These are phyloP conservation scores for Fraxinus xanthoxyloides DNA, from an alignment of 305 asterid genomes.

Conservation along the genomic window DNA sequence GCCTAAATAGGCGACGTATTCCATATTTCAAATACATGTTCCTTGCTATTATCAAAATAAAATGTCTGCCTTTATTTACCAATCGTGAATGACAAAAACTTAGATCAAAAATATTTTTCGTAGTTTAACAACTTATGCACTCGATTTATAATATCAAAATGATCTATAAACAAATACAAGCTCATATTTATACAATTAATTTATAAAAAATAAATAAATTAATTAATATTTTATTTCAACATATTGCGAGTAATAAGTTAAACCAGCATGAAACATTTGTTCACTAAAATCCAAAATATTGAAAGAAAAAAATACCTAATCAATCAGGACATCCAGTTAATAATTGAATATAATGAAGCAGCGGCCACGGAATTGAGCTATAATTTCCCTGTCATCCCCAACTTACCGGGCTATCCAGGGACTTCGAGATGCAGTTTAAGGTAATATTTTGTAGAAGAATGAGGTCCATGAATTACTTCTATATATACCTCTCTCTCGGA, in stretches of 20 bases:
- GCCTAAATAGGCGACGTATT: too few species aligned
- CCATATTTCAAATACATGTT: too few species aligned
- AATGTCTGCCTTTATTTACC: background rate
- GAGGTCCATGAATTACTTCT: background rate
- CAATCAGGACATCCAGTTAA: background rate
- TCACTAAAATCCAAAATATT: background rate
- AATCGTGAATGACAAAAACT: background rate
- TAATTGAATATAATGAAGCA: background rate
- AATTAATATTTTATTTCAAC: background rate
- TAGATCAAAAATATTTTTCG: background rate
- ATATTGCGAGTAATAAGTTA: background rate
- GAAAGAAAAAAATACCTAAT: too few species aligned
- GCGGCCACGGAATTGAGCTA: slow-evolving; percentile 30
- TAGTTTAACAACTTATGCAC: background rate
- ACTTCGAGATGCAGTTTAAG: background rate
- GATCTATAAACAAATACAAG: background rate
- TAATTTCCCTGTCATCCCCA: background rate
- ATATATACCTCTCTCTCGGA: background rate
- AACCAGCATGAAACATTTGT: background rate
- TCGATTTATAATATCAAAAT: too few species aligned
- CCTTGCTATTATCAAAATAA: too few species aligned
- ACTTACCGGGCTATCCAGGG: slow-evolving; percentile 5
- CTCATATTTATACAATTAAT: background rate
- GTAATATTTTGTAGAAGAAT: background rate
- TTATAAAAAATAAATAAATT: too few species aligned